Evolutionary conservation across 1,284 basidiomycete species (phyloP).

Genomic region (Malassezia yamatoensis): DNA sequence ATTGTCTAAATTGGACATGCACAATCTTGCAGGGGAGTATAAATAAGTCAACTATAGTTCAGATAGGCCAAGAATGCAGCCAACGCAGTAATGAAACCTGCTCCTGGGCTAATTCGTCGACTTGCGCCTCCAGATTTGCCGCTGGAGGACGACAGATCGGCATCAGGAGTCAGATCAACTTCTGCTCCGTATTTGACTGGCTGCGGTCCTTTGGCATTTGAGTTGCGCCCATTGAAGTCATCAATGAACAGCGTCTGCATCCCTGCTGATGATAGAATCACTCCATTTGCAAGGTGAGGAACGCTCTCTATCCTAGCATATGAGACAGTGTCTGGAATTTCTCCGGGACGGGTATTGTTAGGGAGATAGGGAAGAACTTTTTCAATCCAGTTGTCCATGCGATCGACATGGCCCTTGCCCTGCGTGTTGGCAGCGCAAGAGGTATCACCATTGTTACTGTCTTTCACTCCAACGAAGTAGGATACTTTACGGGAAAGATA

Average conservation of each 20-base stretch:
- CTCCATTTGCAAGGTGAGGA: conserved; percentile 26
- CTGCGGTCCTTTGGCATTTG: not conserved
- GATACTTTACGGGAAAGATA: conserved; percentile 22
- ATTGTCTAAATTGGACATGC: too few relatives aligned
- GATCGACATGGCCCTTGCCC: conserved; percentile 28
- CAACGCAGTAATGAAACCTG: too few relatives aligned
- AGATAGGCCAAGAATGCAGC: too few relatives aligned
- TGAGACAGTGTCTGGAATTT: conserved; percentile 21
- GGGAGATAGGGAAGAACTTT: conserved; percentile 25
- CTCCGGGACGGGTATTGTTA: conserved; percentile 18
- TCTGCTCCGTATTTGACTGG: not conserved
- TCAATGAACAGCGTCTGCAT: conserved; percentile 32
- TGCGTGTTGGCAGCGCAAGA: conserved; percentile 30
- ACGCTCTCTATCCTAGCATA: conserved; percentile 21
- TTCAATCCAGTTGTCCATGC: conserved; percentile 36
- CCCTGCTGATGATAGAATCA: conserved; percentile 29
- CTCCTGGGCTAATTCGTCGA: too few relatives aligned
- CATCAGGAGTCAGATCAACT: not conserved
- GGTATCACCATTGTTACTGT: conserved; percentile 19
- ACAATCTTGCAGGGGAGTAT: too few relatives aligned
- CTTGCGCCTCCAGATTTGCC: too few relatives aligned
- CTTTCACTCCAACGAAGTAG: conserved; percentile 34
- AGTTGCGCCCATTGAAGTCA: conserved; percentile 23
- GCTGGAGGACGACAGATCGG: not conserved
- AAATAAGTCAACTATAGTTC: too few relatives aligned